A percentile compares a stretch with the other conserved stretches of the same genome.
These are phyloP conservation scores for Aspergillus diversus DNA, from an alignment of 495 filamentous ascomycete species.

Conservation along the genomic window DNA sequence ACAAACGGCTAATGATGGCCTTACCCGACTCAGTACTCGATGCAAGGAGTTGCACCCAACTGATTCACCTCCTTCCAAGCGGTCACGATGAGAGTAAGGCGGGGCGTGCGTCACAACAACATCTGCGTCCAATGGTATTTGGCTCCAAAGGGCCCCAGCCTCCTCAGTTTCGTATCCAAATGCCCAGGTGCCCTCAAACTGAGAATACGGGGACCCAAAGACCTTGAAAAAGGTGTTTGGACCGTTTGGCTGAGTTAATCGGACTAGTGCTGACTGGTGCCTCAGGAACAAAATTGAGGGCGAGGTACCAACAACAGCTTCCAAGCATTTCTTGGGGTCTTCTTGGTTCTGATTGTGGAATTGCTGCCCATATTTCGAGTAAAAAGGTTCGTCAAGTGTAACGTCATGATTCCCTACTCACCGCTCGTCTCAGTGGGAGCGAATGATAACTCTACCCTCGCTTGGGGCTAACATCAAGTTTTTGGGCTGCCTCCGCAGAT, in stretches of 20 bases:
- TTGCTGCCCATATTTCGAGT: conserved; percentile 54
- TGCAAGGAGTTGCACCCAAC: conserved; percentile 48
- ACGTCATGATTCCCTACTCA: conserved; percentile 77
- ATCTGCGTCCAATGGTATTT: conserved; percentile 50
- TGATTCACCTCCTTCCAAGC: conserved; percentile 29
- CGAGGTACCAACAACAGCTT: conserved; percentile 54
- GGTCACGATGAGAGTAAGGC: conserved; percentile 50
- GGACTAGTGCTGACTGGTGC: conserved; percentile 62
- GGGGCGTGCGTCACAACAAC: conserved; percentile 55
- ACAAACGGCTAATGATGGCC: conserved; percentile 50
- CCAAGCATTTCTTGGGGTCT: conserved; percentile 56
- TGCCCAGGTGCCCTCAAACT: conserved; percentile 67
- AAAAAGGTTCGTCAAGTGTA: conserved; percentile 68
- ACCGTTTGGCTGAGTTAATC: conserved; percentile 57
- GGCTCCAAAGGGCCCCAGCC: conserved; percentile 53
- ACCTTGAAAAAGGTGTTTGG: conserved; percentile 71
- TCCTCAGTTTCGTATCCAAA: conserved; percentile 64
- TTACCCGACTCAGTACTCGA: conserved; percentile 39
- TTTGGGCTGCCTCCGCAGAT: background rate
- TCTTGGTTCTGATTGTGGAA: conserved; percentile 66
- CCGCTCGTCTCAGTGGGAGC: background rate
- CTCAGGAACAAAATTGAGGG: conserved; percentile 66
- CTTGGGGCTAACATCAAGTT: background rate
- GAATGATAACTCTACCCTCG: background rate
- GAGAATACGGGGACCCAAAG: conserved; percentile 77